Percentiles rank a stretch among this genome's conserved stretches.
phyloP scores from a whole-genome alignment of 1,139 yeast genomes.

The Yamadazyma oceani region DNA sequence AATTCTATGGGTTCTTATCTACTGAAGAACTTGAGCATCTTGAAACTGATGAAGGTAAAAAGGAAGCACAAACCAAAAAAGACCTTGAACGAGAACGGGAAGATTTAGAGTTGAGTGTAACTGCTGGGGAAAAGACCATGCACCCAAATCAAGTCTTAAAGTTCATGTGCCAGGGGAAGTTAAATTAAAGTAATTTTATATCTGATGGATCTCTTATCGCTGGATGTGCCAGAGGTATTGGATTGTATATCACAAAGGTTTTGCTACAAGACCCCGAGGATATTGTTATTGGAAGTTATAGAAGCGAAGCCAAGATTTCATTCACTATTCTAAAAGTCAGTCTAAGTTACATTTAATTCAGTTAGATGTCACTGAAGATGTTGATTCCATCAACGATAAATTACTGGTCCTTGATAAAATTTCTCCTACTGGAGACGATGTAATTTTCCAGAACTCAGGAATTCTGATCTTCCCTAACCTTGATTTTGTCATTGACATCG shows the following conservation, averaged over 20 bases:
- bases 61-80: conserved; percentile 29
- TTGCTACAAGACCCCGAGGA: conserved; percentile 15
- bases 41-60: conserved; percentile 43
- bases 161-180: conserved; percentile 41
- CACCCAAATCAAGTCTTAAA: conserved; percentile 40
- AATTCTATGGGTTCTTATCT: conserved; percentile 61
- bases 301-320: conserved; percentile 11
- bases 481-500: conserved; percentile 6
- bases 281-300: conserved; percentile 27
- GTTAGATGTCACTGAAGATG: conserved; percentile 3
- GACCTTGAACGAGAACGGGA: conserved; percentile 27
- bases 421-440: conserved; percentile 11
- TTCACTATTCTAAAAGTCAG: background rate
- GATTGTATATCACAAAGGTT: conserved; percentile 13
- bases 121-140: conserved; percentile 33
- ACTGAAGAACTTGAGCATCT: conserved; percentile 43
- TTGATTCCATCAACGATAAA: conserved; percentile 1
- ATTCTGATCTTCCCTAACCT: conserved; percentile 3
- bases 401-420: conserved; percentile 1
- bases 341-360: conserved; percentile 7
- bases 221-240: conserved; percentile 28
- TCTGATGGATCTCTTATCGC: conserved; percentile 16
- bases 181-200: conserved; percentile 5
- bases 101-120: conserved; percentile 27
- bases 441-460: conserved; percentile 13